These are phyloP conservation scores for Fusarium sp. DNA, from an alignment of 2,329 filamentous ascomycete species.

Conservation along the genomic window DNA sequence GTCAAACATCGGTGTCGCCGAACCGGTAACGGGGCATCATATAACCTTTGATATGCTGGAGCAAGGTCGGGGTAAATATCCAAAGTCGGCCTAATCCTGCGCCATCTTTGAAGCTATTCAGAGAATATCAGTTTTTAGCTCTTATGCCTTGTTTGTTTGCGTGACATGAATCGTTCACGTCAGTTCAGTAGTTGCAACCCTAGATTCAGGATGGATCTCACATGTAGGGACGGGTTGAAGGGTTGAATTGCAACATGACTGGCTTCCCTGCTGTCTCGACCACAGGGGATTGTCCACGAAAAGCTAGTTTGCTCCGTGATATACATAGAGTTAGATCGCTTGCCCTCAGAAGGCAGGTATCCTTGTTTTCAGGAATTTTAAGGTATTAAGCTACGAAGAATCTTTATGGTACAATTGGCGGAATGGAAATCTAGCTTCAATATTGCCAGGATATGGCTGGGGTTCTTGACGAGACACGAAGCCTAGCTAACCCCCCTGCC, in stretches of 20 bases:
- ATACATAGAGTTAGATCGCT: slow-evolving; percentile 2
- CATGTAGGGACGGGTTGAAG: not conserved
- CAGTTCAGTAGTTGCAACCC: slow-evolving; percentile 4
- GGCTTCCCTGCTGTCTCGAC: too few relatives aligned
- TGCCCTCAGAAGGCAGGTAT: slow-evolving; percentile 2
- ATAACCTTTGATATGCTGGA: not conserved
- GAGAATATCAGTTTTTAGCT: not conserved
- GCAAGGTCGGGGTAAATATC: too few relatives aligned
- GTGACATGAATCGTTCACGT: not conserved
- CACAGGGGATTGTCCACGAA: not conserved
- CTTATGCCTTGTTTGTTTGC: too few relatives aligned
- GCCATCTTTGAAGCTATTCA: not conserved
- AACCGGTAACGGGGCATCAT: not conserved
- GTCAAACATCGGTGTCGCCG: not conserved
- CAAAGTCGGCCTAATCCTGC: not conserved
- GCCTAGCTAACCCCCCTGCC: not conserved
- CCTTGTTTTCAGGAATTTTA: slow-evolving; percentile 1
- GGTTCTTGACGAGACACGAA: slow-evolving; percentile 2
- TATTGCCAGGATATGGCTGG: slow-evolving; percentile 3
- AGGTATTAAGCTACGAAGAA: slow-evolving; percentile 2
- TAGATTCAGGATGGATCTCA: not conserved
- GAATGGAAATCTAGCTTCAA: not conserved
- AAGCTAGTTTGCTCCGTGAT: not conserved
- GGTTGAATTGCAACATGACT: not conserved
- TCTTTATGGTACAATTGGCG: slow-evolving; percentile 4